phyloP scores from a whole-genome alignment of 345 rosid genomes.

The Eucalyptus brandiana region DNA sequence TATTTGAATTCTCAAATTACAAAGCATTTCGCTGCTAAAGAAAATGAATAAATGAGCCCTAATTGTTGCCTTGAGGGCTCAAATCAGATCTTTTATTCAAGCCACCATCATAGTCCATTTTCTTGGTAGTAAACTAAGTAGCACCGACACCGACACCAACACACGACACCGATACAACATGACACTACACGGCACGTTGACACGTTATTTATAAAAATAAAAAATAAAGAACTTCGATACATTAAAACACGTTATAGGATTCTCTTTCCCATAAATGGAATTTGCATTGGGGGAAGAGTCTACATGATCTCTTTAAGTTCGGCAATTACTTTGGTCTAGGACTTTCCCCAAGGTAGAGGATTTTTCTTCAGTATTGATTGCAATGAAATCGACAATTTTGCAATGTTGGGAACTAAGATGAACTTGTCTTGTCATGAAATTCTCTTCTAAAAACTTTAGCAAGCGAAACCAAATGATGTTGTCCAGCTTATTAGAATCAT shows the following conservation, averaged over 20 bases:
- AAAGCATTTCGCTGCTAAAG: not conserved
- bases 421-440: too few relatives aligned
- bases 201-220: accelerated
- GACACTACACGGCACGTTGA: accelerated
- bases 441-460: too few relatives aligned
- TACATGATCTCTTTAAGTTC: too few relatives aligned
- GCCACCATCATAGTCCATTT: not conserved
- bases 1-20: not conserved
- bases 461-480: too few relatives aligned
- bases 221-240: too few relatives aligned
- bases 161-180: accelerated
- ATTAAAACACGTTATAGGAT: accelerated
- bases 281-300: accelerated
- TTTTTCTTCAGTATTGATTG: too few relatives aligned
- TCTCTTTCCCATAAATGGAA: too few relatives aligned
- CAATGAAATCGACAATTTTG: accelerated
- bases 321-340: too few relatives aligned
- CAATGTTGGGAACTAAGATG: too few relatives aligned
- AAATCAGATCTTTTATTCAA: not conserved
- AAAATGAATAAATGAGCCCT: not conserved
- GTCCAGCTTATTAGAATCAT: too few relatives aligned
- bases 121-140: not conserved
- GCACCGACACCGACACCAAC: accelerated
- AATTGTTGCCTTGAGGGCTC: not conserved
- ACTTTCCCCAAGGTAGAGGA: too few relatives aligned